Percentiles rank a stretch among this genome's conserved stretches.
Evolutionary conservation across 768 basidiomycete species (phyloP).

Genomic region (Dacryopinax spathularia): DNA sequence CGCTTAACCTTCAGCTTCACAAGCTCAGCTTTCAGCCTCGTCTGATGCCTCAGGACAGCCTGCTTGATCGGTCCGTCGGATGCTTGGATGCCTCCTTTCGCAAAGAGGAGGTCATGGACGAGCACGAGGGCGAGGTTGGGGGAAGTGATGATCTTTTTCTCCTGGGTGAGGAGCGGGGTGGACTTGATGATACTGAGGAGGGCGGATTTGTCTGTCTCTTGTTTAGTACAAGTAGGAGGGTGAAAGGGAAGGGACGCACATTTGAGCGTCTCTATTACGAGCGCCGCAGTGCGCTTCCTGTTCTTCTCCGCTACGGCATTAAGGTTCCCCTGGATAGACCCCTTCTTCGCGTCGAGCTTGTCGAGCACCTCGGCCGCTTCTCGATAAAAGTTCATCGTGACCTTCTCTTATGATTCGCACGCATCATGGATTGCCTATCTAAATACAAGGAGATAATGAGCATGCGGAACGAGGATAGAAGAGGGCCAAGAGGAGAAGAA

Average conservation of each 20-base stretch:
- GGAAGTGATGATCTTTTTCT: slow-evolving; percentile 62
- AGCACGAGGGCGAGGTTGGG: slow-evolving; percentile 67
- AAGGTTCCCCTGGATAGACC: slow-evolving; percentile 80
- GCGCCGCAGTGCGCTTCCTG: slow-evolving; percentile 64
- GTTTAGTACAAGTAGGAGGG: slow-evolving; percentile 15
- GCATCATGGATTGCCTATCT: neutral
- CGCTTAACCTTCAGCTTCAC: slow-evolving; percentile 68
- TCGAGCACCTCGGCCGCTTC: slow-evolving; percentile 73
- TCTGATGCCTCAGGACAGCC: slow-evolving; percentile 76
- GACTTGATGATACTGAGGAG: slow-evolving; percentile 53
- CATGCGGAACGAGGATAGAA: neutral
- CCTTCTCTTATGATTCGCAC: neutral
- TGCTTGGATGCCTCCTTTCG: slow-evolving; percentile 70
- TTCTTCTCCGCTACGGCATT: slow-evolving; percentile 57
- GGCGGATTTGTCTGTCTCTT: slow-evolving; percentile 56
- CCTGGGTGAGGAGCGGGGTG: slow-evolving; percentile 55
- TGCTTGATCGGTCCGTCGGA: slow-evolving; percentile 84
- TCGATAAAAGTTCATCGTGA: slow-evolving; percentile 85
- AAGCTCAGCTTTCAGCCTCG: slow-evolving; percentile 73
- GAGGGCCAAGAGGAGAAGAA: neutral
- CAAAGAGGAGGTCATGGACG: slow-evolving; percentile 77
- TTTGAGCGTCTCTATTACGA: slow-evolving; percentile 90
- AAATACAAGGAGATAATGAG: neutral
- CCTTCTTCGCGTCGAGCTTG: slow-evolving; percentile 72
- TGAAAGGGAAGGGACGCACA: slow-evolving; percentile 36